Percentiles rank a stretch among this genome's conserved stretches.
Conservation (phyloP, 148 eudicot species). For the Rheum nobile region DNA sequence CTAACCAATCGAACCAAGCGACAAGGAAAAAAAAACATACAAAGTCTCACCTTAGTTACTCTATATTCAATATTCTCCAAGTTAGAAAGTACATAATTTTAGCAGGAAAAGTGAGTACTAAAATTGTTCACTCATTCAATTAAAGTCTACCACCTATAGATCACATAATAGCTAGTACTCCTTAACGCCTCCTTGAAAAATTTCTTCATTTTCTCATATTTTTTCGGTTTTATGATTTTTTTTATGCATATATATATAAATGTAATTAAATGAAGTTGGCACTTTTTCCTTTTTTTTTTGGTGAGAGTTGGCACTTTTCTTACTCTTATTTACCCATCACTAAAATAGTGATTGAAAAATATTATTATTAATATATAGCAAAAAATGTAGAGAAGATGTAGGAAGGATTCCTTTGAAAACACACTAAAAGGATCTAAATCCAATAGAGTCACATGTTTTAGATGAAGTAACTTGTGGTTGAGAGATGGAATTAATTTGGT, state of each 20-base stretch:
- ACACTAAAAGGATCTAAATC: constrained; percentile 6
- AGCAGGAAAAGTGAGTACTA: too few species aligned
- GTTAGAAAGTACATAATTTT: too few species aligned
- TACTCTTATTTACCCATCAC: not conserved
- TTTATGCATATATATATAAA: not conserved
- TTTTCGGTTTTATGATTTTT: not conserved
- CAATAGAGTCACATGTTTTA: constrained; percentile 9
- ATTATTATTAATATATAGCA: not conserved
- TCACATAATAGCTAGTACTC: too few species aligned
- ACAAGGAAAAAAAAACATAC: too few species aligned
- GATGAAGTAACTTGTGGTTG: constrained; percentile 9
- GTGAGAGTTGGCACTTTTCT: too few species aligned
- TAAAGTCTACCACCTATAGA: too few species aligned
- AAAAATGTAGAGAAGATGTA: constrained; percentile 1
- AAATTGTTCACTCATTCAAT: too few species aligned
- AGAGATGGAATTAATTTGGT: constrained; percentile 1
- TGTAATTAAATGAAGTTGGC: too few species aligned
- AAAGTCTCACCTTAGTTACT: not conserved
- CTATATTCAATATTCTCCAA: not conserved
- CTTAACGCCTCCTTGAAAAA: too few species aligned
- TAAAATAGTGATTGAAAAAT: too few species aligned
- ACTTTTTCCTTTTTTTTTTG: too few species aligned
- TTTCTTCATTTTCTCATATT: not conserved
- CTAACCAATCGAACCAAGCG: too few species aligned
- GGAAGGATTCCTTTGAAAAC: not conserved